Conservation (phyloP, 2,329 filamentous ascomycete species). For the Plenodomus biglobosus region DNA sequence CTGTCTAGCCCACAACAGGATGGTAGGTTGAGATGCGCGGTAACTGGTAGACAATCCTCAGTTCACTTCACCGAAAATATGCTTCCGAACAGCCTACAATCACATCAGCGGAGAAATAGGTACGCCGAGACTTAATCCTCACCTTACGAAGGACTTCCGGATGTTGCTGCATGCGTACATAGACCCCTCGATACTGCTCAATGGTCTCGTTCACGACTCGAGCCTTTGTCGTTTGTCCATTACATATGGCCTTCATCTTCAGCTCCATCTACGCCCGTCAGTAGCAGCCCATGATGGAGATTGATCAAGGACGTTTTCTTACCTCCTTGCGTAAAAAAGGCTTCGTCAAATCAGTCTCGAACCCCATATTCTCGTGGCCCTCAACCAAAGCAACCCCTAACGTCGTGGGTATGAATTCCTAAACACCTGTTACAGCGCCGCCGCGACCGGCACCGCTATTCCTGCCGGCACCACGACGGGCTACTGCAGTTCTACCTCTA, state of each 20-base stretch:
- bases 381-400: slow-evolving; percentile 92
- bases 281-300: slow-evolving; percentile 11
- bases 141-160: too few species aligned
- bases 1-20: too few species aligned
- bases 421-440: slow-evolving; percentile 52
- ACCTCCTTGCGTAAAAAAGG: slow-evolving; percentile 90
- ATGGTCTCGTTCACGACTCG: slow-evolving; percentile 81
- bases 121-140: too few species aligned
- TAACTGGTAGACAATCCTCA: too few species aligned
- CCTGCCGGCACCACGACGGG: slow-evolving; percentile 33
- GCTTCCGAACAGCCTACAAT: too few species aligned
- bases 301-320: slow-evolving; percentile 21
- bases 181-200: slow-evolving; percentile 84
- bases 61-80: too few species aligned
- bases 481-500: too few species aligned
- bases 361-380: slow-evolving; percentile 91
- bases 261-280: slow-evolving; percentile 73
- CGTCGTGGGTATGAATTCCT: slow-evolving; percentile 90
- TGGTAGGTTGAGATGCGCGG: too few species aligned
- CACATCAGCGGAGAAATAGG: too few species aligned
- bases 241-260: slow-evolving; percentile 96
- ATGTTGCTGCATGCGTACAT: too few species aligned
- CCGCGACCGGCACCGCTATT: slow-evolving; percentile 51
- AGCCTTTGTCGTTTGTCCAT: slow-evolving; percentile 73
- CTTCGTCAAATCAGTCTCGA: slow-evolving; percentile 90